Evolutionary conservation across 306 rosid species (phyloP).

Genomic region (Delonix regia): DNA sequence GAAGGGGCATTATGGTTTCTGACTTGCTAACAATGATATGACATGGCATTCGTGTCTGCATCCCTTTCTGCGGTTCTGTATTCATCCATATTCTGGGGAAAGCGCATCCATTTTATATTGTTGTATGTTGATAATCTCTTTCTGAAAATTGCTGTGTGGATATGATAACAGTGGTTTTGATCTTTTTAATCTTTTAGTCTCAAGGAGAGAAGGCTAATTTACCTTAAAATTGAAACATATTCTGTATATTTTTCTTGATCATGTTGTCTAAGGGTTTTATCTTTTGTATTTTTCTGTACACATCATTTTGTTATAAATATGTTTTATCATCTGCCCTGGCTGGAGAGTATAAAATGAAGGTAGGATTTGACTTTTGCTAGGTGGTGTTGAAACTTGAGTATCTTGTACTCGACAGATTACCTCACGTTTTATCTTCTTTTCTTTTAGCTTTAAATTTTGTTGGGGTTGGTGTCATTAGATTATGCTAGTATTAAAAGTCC

Average conservation of each 20-base stretch:
- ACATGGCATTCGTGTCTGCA: neutral
- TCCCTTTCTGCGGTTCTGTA: neutral
- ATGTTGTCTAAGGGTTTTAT: no score
- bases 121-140: neutral
- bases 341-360: no score
- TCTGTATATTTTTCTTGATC: no score
- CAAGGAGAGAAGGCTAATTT: no score
- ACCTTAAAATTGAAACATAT: no score
- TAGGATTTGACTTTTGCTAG: no score
- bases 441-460: conserved; percentile 10
- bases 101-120: neutral
- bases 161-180: neutral
- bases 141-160: neutral
- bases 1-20: conserved; percentile 17
- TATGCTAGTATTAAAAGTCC: neutral
- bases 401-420: no score
- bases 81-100: conserved; percentile 13
- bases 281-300: no score
- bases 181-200: neutral
- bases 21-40: neutral
- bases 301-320: no score
- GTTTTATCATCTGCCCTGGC: no score
- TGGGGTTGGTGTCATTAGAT: conserved; percentile 10
- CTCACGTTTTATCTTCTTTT: neutral
- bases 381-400: no score